Base-by-base conservation (phyloP, 352 stramenopile species). In the Globisporangium spinosum region DNA sequence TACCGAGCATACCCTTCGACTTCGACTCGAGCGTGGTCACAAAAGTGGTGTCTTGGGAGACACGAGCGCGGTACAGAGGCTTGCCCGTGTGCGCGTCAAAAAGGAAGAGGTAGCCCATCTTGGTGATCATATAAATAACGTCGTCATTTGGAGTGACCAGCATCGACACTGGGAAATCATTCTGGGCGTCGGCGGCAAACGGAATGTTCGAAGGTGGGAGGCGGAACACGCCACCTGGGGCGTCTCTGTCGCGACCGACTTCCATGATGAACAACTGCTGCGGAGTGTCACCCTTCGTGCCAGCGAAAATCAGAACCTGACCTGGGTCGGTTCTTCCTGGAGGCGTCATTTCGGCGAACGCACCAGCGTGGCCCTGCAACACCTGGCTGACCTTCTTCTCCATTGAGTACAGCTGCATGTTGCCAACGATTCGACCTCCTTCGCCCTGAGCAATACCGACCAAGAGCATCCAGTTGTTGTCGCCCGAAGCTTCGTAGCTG, bases 81-180 rank as follows among this genome's bases (percentile, higher is more conserved):
- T 99, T 99, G 68, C 97, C 97, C 45, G 96, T 97, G 83, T 99
- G 95, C 63, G 98, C 91, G 78, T 99, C 98, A 78, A 99, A 99
- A 68, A 99, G 89, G 87, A 99, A 99, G 40, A 99, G 82, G 78
- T 99, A 99, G 58, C 98, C 98, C 93, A 99, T 99, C 90, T 99
- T 99, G 38, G 98, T 99, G 70, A 99, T 97, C 81, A 99, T 95
- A 78, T 98, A 99, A 51, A 99, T 91, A 61, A 99, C 79, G 65
- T 98, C 95, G 66, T 98, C 91, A 40, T 79, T 76, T 15, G 90
- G 84, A 38, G 82, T 97, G 62, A 98, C 85, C 54, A 98, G 78
- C 82, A 99, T 97, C 70, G 91, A 98, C 49, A 99, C 98, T 4
- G 98, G 97, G 83, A 99, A 99, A 81, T 99, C 98, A 58, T 93